Evolutionary conservation across 2,329 filamentous ascomycete species (phyloP).

Genomic region (Beauveria bassiana): DNA sequence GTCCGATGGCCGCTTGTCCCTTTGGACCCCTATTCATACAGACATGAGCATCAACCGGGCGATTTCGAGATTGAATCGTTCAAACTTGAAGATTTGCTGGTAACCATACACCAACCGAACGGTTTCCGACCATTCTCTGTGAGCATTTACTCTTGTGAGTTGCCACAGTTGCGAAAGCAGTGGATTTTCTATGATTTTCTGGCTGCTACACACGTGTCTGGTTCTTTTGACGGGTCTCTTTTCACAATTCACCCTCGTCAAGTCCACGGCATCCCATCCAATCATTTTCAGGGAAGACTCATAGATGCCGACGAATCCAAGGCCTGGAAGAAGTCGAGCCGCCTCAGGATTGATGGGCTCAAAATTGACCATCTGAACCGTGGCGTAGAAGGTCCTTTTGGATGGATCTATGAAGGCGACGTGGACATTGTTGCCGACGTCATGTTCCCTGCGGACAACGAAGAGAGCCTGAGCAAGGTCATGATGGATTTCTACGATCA

Average conservation of each 20-base stretch:
- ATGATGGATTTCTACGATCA: slow-evolving; percentile 97
- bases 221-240: slow-evolving; percentile 87
- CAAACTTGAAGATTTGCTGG: slow-evolving; percentile 86
- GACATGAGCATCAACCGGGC: slow-evolving; percentile 78
- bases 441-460: slow-evolving; percentile 82
- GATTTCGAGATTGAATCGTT: slow-evolving; percentile 98
- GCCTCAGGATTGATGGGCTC: slow-evolving; percentile 84
- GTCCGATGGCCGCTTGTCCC: slow-evolving; percentile 59
- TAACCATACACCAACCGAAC: slow-evolving; percentile 85
- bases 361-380: slow-evolving; percentile 95
- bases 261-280: slow-evolving; percentile 69
- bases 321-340: slow-evolving; percentile 92
- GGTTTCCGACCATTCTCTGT: slow-evolving; percentile 91
- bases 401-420: slow-evolving; percentile 95
- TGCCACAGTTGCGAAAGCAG: slow-evolving; percentile 86
- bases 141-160: slow-evolving; percentile 91
- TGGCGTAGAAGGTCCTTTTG: slow-evolving; percentile 86
- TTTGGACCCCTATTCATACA: slow-evolving; percentile 77
- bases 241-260: slow-evolving; percentile 96
- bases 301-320: slow-evolving; percentile 54
- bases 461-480: slow-evolving; percentile 85
- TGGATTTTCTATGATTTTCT: slow-evolving; percentile 98
- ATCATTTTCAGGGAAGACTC: slow-evolving; percentile 44
- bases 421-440: slow-evolving; percentile 95
- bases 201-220: slow-evolving; percentile 91